A percentile compares a stretch with the other conserved stretches of the same genome.
These are phyloP conservation scores for Mycena sanguinolenta DNA, from an alignment of 768 basidiomycete species.

Conservation along the genomic window DNA sequence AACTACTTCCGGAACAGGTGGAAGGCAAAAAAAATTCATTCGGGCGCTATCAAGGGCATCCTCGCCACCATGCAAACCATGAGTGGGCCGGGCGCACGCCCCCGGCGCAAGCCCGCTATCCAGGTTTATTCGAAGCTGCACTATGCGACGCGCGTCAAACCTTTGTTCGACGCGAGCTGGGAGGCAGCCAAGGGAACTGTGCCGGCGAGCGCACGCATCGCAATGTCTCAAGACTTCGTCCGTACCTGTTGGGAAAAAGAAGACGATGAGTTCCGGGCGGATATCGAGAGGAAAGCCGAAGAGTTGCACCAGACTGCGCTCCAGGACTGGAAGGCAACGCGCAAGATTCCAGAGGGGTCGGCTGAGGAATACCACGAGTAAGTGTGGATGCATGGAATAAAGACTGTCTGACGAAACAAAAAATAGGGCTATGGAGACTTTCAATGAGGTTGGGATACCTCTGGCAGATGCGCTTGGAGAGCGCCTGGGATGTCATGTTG, in stretches of 20 bases:
- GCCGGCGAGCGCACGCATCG: not conserved
- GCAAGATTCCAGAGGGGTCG: not conserved
- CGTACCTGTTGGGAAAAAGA: not conserved
- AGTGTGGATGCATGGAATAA: too few relatives aligned
- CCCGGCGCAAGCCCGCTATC: not conserved
- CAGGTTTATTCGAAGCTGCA: not conserved
- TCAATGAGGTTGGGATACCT: not conserved
- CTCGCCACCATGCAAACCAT: not conserved
- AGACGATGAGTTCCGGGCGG: not conserved
- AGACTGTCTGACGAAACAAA: not conserved
- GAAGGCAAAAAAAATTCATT: not conserved
- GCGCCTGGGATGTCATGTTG: not conserved
- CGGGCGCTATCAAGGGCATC: not conserved
- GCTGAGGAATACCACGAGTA: conserved; percentile 5
- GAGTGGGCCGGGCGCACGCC: not conserved
- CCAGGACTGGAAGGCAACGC: not conserved
- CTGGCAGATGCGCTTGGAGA: not conserved
- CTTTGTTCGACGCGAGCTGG: not conserved
- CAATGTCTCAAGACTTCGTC: not conserved
- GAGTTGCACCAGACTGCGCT: not conserved
- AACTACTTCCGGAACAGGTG: conserved; percentile 3
- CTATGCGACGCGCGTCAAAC: conserved; percentile 2
- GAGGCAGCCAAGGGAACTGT: not conserved
- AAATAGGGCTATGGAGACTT: not conserved
- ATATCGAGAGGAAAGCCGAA: not conserved